Conservation (phyloP, 768 basidiomycete genomes). For the Galerina marginata region DNA sequence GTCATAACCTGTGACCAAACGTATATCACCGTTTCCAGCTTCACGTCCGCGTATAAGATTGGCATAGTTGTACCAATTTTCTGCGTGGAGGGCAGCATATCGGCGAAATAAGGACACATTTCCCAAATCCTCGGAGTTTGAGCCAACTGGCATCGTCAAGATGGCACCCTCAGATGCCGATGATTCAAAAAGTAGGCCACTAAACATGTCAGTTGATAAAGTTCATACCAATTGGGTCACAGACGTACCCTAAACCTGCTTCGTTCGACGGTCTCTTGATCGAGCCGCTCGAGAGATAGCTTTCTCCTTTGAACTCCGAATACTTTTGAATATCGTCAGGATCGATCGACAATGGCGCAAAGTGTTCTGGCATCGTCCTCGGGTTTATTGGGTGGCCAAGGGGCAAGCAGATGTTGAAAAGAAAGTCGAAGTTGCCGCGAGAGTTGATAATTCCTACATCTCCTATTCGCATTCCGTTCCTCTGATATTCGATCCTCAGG, state of each 20-base stretch:
- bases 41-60: constrained; percentile 16
- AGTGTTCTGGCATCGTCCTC: constrained; percentile 14
- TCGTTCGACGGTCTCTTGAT: neutral
- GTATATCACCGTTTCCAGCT: constrained; percentile 24
- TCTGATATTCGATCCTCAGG: constrained; percentile 15
- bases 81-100: constrained; percentile 16
- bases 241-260: neutral
- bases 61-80: constrained; percentile 26
- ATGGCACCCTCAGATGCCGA: constrained; percentile 23
- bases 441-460: constrained; percentile 25
- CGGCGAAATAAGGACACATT: constrained; percentile 3
- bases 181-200: constrained; percentile 17
- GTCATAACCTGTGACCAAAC: constrained; percentile 23
- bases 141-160: constrained; percentile 24
- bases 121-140: constrained; percentile 14
- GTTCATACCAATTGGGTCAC: neutral
- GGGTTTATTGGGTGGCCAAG: constrained; percentile 15
- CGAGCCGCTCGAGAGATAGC: constrained; percentile 12
- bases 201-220: neutral
- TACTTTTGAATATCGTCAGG: constrained; percentile 4
- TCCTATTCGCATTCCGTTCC: constrained; percentile 17
- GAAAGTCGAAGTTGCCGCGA: constrained; percentile 22
- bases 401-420: constrained; percentile 23
- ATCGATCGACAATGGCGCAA: constrained; percentile 1
- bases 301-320: constrained; percentile 1